phyloP scores from a whole-genome alignment of 23 red algal genomes.

The Agarophyton chilense region DNA sequence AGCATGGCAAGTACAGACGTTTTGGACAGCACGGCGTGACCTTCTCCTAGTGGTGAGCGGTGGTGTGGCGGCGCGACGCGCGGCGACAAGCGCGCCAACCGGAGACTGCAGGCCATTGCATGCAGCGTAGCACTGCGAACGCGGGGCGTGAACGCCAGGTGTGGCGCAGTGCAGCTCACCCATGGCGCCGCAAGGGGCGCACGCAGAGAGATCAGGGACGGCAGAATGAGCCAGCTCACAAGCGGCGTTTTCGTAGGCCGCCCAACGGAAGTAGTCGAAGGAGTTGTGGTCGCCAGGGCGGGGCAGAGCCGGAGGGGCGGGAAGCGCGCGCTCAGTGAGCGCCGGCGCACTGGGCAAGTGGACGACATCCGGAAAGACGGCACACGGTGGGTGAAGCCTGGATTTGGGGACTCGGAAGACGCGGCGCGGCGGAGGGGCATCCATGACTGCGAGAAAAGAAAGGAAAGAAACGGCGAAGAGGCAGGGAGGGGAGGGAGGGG shows the following conservation, averaged over 20 bases:
- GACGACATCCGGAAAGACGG: conserved; percentile 13
- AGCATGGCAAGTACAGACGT: neutral
- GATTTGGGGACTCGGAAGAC: neutral
- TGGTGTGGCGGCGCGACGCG: neutral
- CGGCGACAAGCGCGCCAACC: neutral
- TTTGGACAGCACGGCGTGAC: neutral
- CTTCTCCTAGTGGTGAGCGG: neutral
- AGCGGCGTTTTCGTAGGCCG: neutral
- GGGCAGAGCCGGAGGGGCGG: neutral
- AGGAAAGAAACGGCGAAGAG: too few relatives aligned
- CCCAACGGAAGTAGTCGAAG: conserved; percentile 23
- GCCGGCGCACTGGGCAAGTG: neutral
- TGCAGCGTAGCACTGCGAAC: conserved; percentile 21
- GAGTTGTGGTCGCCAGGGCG: neutral
- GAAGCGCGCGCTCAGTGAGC: neutral
- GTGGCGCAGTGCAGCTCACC: conserved; percentile 16
- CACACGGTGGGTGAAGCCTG: neutral
- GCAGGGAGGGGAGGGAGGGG: neutral
- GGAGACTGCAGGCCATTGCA: conserved; percentile 22
- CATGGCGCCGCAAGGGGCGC: conserved; percentile 32
- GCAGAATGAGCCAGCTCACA: neutral
- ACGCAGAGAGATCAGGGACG: neutral
- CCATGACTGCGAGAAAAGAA: neutral
- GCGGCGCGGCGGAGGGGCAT: neutral
- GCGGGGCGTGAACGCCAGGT: neutral